These are phyloP conservation scores for Thalia dealbata DNA, from an alignment of 176 grass and related monocot species.

Conservation along the genomic window DNA sequence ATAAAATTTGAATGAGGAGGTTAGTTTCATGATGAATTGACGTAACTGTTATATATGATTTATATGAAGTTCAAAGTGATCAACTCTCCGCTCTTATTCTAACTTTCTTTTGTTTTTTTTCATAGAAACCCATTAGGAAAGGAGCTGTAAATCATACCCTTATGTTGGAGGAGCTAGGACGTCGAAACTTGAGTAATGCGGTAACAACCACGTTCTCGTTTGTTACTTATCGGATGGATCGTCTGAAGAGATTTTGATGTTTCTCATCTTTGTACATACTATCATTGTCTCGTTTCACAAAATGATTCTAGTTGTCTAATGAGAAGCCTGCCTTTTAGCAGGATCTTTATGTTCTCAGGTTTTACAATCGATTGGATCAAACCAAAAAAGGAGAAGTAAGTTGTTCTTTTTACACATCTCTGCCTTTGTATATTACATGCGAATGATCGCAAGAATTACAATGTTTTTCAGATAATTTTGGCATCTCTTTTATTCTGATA, in stretches of 20 bases:
- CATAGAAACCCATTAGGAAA: slow-evolving; percentile 72
- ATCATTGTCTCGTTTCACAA: slow-evolving; percentile 8
- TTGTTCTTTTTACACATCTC: not conserved
- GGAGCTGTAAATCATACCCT: slow-evolving; percentile 60
- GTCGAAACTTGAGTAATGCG: slow-evolving; percentile 35
- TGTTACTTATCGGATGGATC: slow-evolving; percentile 7
- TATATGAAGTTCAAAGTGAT: no score
- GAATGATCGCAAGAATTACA: not conserved
- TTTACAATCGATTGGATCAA: slow-evolving; percentile 70
- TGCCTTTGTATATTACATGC: not conserved
- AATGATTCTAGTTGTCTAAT: not conserved
- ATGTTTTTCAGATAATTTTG: not conserved
- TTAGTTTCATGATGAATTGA: not conserved
- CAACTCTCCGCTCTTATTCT: no score
- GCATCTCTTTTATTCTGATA: not conserved
- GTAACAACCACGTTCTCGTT: slow-evolving; percentile 31
- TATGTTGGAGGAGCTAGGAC: slow-evolving; percentile 62
- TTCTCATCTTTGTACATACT: not conserved
- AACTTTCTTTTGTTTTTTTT: slow-evolving; percentile 19
- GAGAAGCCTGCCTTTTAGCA: slow-evolving; percentile 8
- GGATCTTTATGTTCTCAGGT: slow-evolving; percentile 62
- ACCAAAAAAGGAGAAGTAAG: slow-evolving; percentile 93
- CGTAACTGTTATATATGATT: not conserved
- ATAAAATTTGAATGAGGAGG: not conserved
- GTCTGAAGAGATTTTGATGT: not conserved